Base-by-base conservation (phyloP, 108 stramenopile species). In the Bacterosira constricta region DNA sequence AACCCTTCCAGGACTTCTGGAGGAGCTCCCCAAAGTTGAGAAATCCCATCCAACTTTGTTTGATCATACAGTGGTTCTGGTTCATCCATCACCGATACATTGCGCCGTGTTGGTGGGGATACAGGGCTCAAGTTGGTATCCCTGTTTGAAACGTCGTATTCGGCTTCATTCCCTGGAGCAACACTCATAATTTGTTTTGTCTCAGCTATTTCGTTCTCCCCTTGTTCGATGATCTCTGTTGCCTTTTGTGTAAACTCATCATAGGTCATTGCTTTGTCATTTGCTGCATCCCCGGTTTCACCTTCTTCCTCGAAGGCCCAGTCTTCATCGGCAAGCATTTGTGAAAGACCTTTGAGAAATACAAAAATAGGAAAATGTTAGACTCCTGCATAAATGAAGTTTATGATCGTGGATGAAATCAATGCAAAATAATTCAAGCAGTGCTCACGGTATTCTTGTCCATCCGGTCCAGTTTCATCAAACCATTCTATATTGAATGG, bases 321-420 rank as follows among this genome's bases (percentile, higher is more conserved):
- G 44, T 71, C 77, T 71, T 86, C 84, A 56, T 83, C 78, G 4
- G 86, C 88, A 13, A 86, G 79, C 69, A 83, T 84, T 54, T 85
- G 72, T 12, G 74, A 75, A 12, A 80, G 74, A 29, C 55, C 55
- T 56, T 5, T 17, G n/a, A n/a, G n/a, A n/a, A n/a, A n/a, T n/a
- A n/a, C n/a, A n/a, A n/a, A n/a, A n/a, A n/a, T n/a, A n/a, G n/a
- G n/a, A n/a, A n/a, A n/a, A n/a, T n/a, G n/a, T n/a, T n/a, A n/a
- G n/a, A n/a, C n/a, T n/a, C n/a, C n/a, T n/a, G n/a, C n/a, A n/a
- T n/a, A n/a, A n/a, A n/a, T n/a, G n/a, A n/a, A n/a, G n/a, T n/a
- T n/a, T n/a, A n/a, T n/a, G n/a, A n/a, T n/a, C n/a, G n/a, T n/a
- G n/a, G n/a, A n/a, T n/a, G n/a, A n/a, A n/a, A n/a, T n/a, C n/a